Evolutionary conservation across 257 asterid genomes (phyloP), one percentile per base, ranked within the genome.

Genomic region (Forsythia suspensa): DNA sequence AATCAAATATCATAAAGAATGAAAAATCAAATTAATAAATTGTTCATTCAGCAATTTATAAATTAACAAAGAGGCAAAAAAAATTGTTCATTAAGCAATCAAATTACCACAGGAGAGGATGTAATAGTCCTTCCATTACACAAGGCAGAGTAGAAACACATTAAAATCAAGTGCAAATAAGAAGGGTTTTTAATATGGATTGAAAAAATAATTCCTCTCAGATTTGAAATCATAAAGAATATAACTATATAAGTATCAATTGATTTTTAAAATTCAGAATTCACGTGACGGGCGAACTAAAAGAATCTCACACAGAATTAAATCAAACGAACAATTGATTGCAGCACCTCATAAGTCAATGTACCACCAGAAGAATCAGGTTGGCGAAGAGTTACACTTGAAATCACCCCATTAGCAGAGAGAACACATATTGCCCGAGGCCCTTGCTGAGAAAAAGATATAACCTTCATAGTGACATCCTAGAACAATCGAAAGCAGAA

Each of bases 391-490:
- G 16, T 44, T 44, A 11, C 52, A 44, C 52, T 44, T 44, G 52
- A 44, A 44, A 44, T 44, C 52, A 44, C 15, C 1, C 52, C 52
- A 44, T 44, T 10, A 44, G 52, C 16, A 11, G 52, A 87, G 70
- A 87, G 87, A 70, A 87, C 79, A 67, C 90, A 87, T 63, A 87
- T 87, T 38, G 87, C 86, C 55, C 88, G 82, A 39, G 90, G 90
- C 41, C 90, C 89, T 78, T 87, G 89, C 57, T 87, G 91, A 70
- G 89, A 85, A 65, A 85, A 85, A 13, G 91, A 87, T 43, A 87
- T 85, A 24, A 87, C 77, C 83, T 87, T 87, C 89, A 85, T 83
- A 18, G 85, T 82, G 55, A 87, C 87, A 81, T 87, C 91, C 91
- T 87, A 44, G 29, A 72, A 61, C 29, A 37, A 76, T 67, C 69